A percentile compares a stretch with the other conserved stretches of the same genome.
These are phyloP conservation scores for Suillus alpinus DNA, from an alignment of 768 basidiomycete genomes.

Conservation along the genomic window DNA sequence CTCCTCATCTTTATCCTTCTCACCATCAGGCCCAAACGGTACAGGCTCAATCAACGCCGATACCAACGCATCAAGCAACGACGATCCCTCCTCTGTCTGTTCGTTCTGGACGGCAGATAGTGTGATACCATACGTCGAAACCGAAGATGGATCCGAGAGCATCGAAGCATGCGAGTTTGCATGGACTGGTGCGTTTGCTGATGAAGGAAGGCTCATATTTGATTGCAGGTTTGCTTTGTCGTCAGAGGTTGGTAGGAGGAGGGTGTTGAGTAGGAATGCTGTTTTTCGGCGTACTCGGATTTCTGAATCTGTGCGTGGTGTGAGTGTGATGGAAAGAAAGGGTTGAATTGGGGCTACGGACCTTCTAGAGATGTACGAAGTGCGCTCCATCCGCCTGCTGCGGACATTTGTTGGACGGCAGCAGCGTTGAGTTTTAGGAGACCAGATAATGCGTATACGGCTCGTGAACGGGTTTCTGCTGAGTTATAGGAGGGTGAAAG, in stretches of 20 bases:
- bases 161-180: slow-evolving; percentile 72
- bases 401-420: slow-evolving; percentile 55
- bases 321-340: slow-evolving; percentile 3
- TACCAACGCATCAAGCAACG: slow-evolving; percentile 49
- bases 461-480: slow-evolving; percentile 66
- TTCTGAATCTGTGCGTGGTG: slow-evolving; percentile 58
- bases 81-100: slow-evolving; percentile 29
- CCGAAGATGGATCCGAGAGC: slow-evolving; percentile 48
- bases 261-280: slow-evolving; percentile 70
- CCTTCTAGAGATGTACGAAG: slow-evolving; percentile 62
- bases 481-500: slow-evolving; percentile 54
- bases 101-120: slow-evolving; percentile 43
- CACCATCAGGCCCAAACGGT: slow-evolving; percentile 68
- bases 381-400: slow-evolving; percentile 59
- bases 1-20: slow-evolving; percentile 56
- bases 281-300: slow-evolving; percentile 75
- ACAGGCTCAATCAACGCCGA: slow-evolving; percentile 51
- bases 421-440: slow-evolving; percentile 72
- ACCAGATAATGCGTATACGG: slow-evolving; percentile 78
- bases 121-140: slow-evolving; percentile 49
- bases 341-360: no score
- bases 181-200: slow-evolving; percentile 44
- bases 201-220: slow-evolving; percentile 20
- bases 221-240: slow-evolving; percentile 6
- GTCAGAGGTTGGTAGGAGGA: slow-evolving; percentile 52